Conservation (phyloP, 176 grass and related monocot species). For the Thinopyrum elongatum region DNA sequence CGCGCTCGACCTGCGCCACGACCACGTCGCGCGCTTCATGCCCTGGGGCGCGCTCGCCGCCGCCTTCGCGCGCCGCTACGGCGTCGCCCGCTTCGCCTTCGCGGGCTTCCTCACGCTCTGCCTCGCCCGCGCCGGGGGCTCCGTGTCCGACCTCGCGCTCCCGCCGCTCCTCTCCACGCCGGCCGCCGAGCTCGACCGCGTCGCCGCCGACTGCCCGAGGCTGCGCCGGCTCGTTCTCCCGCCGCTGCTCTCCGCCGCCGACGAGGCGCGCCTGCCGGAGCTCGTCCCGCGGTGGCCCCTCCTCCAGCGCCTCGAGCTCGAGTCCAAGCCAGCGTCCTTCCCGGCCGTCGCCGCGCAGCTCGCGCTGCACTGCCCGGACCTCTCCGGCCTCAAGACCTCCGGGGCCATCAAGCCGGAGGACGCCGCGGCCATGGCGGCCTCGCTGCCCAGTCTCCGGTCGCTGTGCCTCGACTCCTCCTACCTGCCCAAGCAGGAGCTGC, state of each 20-base stretch:
- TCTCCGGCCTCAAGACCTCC: conserved; percentile 33
- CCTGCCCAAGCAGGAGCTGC: conserved; percentile 44
- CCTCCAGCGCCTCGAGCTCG: conserved; percentile 64
- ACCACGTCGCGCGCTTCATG: conserved; percentile 76
- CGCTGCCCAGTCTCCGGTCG: conserved; percentile 21
- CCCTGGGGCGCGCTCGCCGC: conserved; percentile 54
- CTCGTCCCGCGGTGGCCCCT: conserved; percentile 52
- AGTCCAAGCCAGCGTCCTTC: conserved; percentile 57
- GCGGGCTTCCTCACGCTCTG: conserved; percentile 54
- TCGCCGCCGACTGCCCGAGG: conserved; percentile 30
- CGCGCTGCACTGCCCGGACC: conserved; percentile 24
- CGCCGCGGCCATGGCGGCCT: conserved; percentile 23
- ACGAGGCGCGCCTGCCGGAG: conserved; percentile 51
- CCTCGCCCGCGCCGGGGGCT: conserved; percentile 17
- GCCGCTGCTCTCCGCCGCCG: conserved; percentile 4
- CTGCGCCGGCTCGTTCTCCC: conserved; percentile 50
- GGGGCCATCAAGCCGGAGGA: conserved; percentile 69
- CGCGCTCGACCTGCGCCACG: conserved; percentile 63
- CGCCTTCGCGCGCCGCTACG: conserved; percentile 36
- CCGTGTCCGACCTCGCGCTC: conserved; percentile 29
- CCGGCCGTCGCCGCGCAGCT: conserved; percentile 36
- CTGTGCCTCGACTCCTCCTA: conserved; percentile 61
- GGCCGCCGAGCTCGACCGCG: conserved; percentile 22
- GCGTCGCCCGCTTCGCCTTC: conserved; percentile 38
- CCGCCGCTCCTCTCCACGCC: conserved; percentile 46